Conservation (phyloP, 192 early-diverging fungal genomes). For the Coemansia nantahalensis region DNA sequence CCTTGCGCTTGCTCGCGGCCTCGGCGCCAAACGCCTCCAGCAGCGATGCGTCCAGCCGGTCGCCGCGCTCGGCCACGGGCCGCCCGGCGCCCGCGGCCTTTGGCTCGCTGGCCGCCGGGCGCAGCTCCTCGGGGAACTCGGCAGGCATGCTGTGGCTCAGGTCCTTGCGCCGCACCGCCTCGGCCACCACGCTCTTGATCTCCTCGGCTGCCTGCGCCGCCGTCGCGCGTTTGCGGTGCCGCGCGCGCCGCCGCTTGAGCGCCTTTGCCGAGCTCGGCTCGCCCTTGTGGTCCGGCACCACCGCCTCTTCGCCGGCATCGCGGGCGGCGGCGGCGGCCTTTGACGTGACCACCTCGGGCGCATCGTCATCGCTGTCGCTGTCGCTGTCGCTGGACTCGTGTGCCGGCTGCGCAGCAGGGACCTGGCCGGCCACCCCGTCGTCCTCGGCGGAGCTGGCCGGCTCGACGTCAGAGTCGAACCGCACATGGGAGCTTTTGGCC, state of each 20-base stretch:
- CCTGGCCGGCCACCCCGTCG: background rate
- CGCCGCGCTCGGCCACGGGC: background rate
- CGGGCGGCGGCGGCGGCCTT: slow-evolving; percentile 6
- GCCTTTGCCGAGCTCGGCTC: slow-evolving; percentile 2
- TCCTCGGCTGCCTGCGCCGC: slow-evolving; percentile 8
- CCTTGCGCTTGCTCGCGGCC: slow-evolving; percentile 4
- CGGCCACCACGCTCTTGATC: slow-evolving; percentile 10
- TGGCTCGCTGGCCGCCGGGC: slow-evolving; percentile 10
- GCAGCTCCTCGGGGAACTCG: slow-evolving; percentile 41
- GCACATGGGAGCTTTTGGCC: slow-evolving; percentile 7
- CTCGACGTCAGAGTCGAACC: slow-evolving; percentile 21
- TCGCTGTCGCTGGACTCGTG: slow-evolving; percentile 8
- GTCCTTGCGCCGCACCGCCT: slow-evolving; percentile 5
- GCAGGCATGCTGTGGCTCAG: slow-evolving; percentile 10
- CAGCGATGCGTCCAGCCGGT: slow-evolving; percentile 34
- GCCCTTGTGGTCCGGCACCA: slow-evolving; percentile 4
- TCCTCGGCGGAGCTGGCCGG: slow-evolving; percentile 6
- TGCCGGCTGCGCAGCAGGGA: background rate
- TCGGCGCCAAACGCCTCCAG: slow-evolving; percentile 30
- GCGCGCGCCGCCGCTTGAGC: slow-evolving; percentile 35
- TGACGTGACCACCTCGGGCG: slow-evolving; percentile 37
- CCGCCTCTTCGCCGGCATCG: background rate
- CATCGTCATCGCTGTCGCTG: slow-evolving; percentile 33
- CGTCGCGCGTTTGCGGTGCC: slow-evolving; percentile 36
- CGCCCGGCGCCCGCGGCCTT: background rate